Evolutionary conservation across 805 yeast species (phyloP).

Genomic region (Komagataella phaffii): DNA sequence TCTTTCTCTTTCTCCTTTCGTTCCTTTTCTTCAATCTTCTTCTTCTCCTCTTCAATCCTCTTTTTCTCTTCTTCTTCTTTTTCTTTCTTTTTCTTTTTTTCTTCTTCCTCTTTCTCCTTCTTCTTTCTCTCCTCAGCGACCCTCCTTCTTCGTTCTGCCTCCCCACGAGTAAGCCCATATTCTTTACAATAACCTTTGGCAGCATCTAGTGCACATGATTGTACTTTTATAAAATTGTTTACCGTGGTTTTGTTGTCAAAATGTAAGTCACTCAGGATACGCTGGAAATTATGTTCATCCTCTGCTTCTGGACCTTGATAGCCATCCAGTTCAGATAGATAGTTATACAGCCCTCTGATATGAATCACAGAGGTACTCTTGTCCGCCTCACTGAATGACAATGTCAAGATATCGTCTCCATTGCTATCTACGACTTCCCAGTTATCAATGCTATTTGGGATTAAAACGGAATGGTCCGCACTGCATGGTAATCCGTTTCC

Average conservation of each 20-base stretch:
- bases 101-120: background rate
- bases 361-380: constrained; percentile 21
- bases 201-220: constrained; percentile 56
- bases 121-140: constrained; percentile 4
- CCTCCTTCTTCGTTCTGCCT: constrained; percentile 5
- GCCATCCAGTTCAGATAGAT: background rate
- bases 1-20: constrained; percentile 14
- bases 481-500: constrained; percentile 2
- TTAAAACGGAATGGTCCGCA: constrained; percentile 17
- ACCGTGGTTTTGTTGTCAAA: constrained; percentile 30
- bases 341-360: constrained; percentile 17
- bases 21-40: constrained; percentile 16
- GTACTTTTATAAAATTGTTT: constrained; percentile 38
- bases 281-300: background rate
- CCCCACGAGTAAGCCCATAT: constrained; percentile 7
- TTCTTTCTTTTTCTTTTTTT: background rate
- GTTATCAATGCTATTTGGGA: constrained; percentile 20
- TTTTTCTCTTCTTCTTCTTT: background rate
- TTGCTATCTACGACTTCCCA: constrained; percentile 11
- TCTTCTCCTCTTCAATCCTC: background rate
- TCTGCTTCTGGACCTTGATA: background rate
- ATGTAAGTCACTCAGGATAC: constrained; percentile 36
- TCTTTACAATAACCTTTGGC: constrained; percentile 65
- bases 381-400: constrained; percentile 24
- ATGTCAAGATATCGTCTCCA: constrained; percentile 16